Conservation (phyloP, 345 rosid species). For the Psidium friedrichsthalianum region DNA sequence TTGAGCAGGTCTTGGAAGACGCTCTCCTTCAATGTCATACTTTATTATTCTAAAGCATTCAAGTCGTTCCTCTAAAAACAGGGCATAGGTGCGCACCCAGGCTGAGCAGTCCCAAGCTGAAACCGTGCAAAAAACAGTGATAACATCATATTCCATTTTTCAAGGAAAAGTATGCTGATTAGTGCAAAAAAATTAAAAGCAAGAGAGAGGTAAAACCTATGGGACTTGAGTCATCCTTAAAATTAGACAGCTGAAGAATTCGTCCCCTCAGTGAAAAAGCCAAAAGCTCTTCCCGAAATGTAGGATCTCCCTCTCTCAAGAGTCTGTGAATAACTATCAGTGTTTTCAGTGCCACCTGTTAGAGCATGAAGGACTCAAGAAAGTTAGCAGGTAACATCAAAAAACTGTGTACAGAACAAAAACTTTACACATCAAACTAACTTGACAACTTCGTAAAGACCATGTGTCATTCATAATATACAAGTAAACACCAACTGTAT, state of each 20-base stretch:
- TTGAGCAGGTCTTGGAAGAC: slow-evolving; percentile 68
- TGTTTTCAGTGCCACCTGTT: slow-evolving; percentile 89
- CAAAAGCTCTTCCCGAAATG: slow-evolving; percentile 81
- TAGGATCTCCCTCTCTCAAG: slow-evolving; percentile 91
- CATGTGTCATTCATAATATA: not conserved
- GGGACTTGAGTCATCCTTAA: slow-evolving; percentile 98
- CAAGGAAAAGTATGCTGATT: not conserved
- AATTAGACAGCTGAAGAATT: slow-evolving; percentile 83
- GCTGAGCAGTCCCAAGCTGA: slow-evolving; percentile 99
- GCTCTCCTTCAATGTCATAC: slow-evolving; percentile 94
- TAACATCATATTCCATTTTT: not conserved
- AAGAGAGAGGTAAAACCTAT: slow-evolving; percentile 29
- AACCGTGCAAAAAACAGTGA: not conserved
- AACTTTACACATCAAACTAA: not conserved
- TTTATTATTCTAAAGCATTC: slow-evolving; percentile 85
- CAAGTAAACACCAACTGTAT: not conserved
- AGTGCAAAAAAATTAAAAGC: not conserved
- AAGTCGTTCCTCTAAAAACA: slow-evolving; percentile 87
- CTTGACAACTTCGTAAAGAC: not conserved
- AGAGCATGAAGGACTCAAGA: not conserved
- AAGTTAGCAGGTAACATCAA: not conserved
- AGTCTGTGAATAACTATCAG: slow-evolving; percentile 81
- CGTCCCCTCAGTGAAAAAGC: slow-evolving; percentile 75
- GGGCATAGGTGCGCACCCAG: slow-evolving; percentile 96
- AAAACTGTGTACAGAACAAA: not conserved